Conservation (phyloP, 305 asterid genomes). For the Striga hermonthica region DNA sequence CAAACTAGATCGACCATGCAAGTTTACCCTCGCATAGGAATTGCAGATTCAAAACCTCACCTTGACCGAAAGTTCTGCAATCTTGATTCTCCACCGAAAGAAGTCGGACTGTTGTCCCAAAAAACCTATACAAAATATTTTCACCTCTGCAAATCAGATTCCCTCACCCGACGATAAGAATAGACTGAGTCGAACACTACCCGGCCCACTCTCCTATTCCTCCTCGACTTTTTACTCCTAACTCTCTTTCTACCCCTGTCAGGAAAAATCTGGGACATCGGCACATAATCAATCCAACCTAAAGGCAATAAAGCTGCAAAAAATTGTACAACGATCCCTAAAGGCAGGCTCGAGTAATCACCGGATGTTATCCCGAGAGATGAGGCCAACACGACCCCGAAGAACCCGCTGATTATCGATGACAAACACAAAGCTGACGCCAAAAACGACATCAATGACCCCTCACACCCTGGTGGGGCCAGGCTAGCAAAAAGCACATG, state of each 20-base stretch:
- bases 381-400: slow-evolving; percentile 73
- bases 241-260: slow-evolving; percentile 46
- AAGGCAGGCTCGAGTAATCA: slow-evolving; percentile 60
- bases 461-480: slow-evolving; percentile 81
- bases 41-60: too few relatives aligned
- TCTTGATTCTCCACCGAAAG: too few relatives aligned
- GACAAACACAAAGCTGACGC: slow-evolving; percentile 72
- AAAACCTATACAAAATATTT: neutral
- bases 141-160: slow-evolving; percentile 46
- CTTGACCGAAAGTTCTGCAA: too few relatives aligned
- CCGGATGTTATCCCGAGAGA: slow-evolving; percentile 56
- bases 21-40: too few relatives aligned
- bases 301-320: slow-evolving; percentile 66
- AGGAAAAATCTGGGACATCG: slow-evolving; percentile 34
- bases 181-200: slow-evolving; percentile 42
- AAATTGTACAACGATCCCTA: slow-evolving; percentile 66
- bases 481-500: slow-evolving; percentile 60
- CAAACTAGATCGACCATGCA: too few relatives aligned
- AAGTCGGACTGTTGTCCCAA: too few relatives aligned
- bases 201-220: slow-evolving; percentile 57
- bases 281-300: slow-evolving; percentile 51
- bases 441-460: slow-evolving; percentile 70
- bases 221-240: slow-evolving; percentile 46
- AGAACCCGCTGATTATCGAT: slow-evolving; percentile 61
- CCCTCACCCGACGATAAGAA: slow-evolving; percentile 58